Evolutionary conservation across 73 alveolate species (phyloP).

Genomic region (Paraurostyla sp.): DNA sequence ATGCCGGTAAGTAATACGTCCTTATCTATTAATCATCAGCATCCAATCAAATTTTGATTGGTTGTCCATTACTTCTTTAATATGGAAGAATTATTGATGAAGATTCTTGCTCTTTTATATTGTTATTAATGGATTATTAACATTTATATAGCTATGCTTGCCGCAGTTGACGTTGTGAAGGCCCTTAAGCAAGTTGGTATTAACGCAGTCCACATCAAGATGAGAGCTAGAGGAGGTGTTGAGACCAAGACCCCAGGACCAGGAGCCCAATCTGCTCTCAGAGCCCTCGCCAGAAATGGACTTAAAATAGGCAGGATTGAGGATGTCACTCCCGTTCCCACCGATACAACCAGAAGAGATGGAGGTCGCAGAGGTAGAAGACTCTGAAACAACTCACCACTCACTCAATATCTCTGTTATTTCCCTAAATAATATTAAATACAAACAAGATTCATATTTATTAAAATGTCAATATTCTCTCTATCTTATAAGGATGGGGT

Average conservation of each 20-base stretch:
- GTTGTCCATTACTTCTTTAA: constrained; percentile 5
- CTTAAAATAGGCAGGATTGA: constrained; percentile 99
- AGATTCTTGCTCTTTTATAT: too few relatives aligned
- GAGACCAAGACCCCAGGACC: constrained; percentile 94
- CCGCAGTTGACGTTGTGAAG: constrained; percentile 97
- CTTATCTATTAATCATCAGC: too few relatives aligned
- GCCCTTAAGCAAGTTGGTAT: constrained; percentile 93
- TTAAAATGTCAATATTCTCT: background rate
- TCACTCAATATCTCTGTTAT: background rate
- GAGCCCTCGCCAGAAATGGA: constrained; percentile 99
- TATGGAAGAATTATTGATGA: too few relatives aligned
- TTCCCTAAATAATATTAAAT: constrained; percentile 22
- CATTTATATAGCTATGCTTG: constrained; percentile 92
- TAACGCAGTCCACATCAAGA: constrained; percentile 97
- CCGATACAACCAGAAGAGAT: constrained; percentile 98
- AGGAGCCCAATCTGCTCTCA: constrained; percentile 99
- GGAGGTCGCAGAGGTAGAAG: constrained; percentile 99
- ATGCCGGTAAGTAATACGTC: constrained; percentile 85
- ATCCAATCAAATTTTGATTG: background rate
- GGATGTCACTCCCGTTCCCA: constrained; percentile 99
- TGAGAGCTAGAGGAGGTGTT: constrained; percentile 99
- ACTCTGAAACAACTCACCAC: constrained; percentile 80
- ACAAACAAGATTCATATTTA: constrained; percentile 42
- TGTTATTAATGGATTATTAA: constrained; percentile 43
- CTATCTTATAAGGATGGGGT: background rate